Evolutionary conservation across 139 green algal genomes (phyloP), one percentile per base, ranked within the genome.

Genomic region (Micractinium conductrix): DNA sequence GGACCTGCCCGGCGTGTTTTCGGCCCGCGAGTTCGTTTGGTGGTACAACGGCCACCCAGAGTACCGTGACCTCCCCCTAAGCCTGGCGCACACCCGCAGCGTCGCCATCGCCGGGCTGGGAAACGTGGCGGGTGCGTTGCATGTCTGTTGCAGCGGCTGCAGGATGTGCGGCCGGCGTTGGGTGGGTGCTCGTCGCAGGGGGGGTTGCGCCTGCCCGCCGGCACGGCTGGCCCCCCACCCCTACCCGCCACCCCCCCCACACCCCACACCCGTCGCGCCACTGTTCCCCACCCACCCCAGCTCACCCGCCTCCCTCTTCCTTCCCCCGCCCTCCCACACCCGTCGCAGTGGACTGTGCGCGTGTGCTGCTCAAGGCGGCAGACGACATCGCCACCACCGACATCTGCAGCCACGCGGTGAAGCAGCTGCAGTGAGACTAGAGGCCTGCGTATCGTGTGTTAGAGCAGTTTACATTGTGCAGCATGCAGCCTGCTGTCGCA

Each of bases 31-130:
- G 80, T 98, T 99, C 90, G 97, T 99, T 44, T 97, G 94, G 92
- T 99, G 97, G 97, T 99, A 98, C 94, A 99, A 99, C 85, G 97
- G 95, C 8, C 96, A 99, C 87, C 96, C 97, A 6, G 91, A 96
- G n/a, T 87, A 85, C 42, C 35, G 45, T 1, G 37, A 89, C 28
- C 84, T 97, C 79, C 88, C 89, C 1, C n/a, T 97, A 0, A 89
- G 96, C 87, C 88, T 98, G 50, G 73, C 69, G 37, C 35, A 38
- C 68, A 79, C 53, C 0, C 82, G 73, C 33, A 85, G 73, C 16
- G 93, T 96, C 45, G 92, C 89, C 19, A 90, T 98, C 2, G 85
- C 91, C 4, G 94, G 94, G 21, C 84, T 96, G 38, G 95, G 97
- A 72, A 99, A 99, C 84, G 97, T 99, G 12, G 96, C 97, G 3